phyloP scores from a whole-genome alignment of 768 basidiomycete genomes.

The Mrakia hoshinonis region DNA sequence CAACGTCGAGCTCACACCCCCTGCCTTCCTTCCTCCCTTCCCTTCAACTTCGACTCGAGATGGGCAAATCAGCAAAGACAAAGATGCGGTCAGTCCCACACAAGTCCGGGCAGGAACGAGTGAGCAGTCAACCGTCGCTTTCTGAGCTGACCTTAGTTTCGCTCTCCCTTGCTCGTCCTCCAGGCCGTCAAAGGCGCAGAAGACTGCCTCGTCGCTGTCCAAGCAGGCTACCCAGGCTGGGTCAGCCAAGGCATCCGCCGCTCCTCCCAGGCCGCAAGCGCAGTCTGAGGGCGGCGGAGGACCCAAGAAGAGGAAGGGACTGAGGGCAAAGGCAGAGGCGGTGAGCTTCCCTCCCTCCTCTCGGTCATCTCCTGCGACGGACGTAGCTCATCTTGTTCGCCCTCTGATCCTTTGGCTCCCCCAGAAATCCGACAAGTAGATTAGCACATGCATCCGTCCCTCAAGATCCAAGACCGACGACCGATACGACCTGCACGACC shows the following conservation, averaged over 20 bases:
- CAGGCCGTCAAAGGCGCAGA: background rate
- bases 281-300: background rate
- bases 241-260: background rate
- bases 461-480: no score
- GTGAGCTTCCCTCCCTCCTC: background rate
- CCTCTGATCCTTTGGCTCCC: no score
- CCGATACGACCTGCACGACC: no score
- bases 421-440: no score
- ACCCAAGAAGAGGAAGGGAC: slow-evolving; percentile 8
- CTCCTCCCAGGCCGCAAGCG: background rate
- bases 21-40: background rate
- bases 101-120: background rate
- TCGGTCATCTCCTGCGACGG: no score
- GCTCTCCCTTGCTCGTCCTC: background rate
- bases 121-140: background rate
- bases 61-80: slow-evolving; percentile 14
- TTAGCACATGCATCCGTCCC: no score
- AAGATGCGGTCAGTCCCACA: background rate
- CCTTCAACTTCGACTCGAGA: background rate
- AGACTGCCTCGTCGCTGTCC: background rate
- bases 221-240: background rate
- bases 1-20: background rate
- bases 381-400: no score
- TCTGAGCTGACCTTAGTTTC: background rate
- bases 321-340: background rate